Percentiles rank a stretch among this genome's conserved stretches.
phyloP scores from a whole-genome alignment of 352 stramenopile genomes.

The Phytophthora pisi region DNA sequence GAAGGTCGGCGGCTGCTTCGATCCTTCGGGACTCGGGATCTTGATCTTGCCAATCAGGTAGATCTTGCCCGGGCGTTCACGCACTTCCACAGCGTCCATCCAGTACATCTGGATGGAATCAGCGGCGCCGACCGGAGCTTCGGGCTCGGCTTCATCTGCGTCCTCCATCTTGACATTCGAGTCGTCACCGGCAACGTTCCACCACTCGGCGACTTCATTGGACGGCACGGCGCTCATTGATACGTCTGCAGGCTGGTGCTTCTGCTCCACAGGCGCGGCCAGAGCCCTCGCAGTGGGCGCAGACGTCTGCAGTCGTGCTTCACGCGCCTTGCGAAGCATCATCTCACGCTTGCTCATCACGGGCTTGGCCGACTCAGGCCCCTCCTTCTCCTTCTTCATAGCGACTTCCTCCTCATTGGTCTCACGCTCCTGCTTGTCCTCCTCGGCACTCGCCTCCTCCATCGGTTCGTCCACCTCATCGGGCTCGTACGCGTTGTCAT shows the following conservation, averaged over 20 bases:
- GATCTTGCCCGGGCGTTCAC: conserved; percentile 93
- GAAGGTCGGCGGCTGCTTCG: conserved; percentile 62
- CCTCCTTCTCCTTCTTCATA: conserved; percentile 16
- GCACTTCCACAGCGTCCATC: conserved; percentile 97
- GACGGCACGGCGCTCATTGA: conserved; percentile 65
- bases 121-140: conserved; percentile 40
- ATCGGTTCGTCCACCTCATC: conserved; percentile 41
- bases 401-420: neutral
- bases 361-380: conserved; percentile 17
- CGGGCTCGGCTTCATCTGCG: conserved; percentile 31
- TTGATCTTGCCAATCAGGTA: conserved; percentile 98
- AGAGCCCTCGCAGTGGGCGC: conserved; percentile 64
- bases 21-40: conserved; percentile 33
- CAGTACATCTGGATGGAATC: conserved; percentile 96
- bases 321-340: conserved; percentile 71
- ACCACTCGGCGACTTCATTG: conserved; percentile 89
- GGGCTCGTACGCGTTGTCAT: conserved; percentile 38
- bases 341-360: conserved; percentile 77
- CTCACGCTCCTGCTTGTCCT: conserved; percentile 30
- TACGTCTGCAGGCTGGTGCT: conserved; percentile 23
- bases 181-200: conserved; percentile 52
- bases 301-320: conserved; percentile 62
- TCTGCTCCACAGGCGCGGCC: conserved; percentile 43
- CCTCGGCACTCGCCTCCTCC: conserved; percentile 39
- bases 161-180: conserved; percentile 27